A percentile compares a stretch with the other conserved stretches of the same genome.
Evolutionary conservation across 139 green algal species (phyloP).

Genomic region (Chlamydomonas sp.): DNA sequence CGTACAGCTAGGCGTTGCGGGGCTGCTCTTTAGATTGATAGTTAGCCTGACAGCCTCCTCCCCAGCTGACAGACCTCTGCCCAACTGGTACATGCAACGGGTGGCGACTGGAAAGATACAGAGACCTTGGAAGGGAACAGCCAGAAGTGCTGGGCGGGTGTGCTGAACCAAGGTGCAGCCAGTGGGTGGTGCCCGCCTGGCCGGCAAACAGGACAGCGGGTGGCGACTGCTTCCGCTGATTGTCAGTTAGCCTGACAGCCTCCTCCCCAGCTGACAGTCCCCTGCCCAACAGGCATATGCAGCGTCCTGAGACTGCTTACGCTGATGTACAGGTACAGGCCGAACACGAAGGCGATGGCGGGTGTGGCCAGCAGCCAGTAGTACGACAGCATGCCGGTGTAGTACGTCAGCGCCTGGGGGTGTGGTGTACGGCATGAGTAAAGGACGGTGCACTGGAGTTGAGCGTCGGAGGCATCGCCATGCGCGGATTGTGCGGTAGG

Average conservation of each 20-base stretch:
- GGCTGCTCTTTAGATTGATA: neutral
- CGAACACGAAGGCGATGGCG: conserved; percentile 84
- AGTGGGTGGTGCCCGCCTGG: neutral
- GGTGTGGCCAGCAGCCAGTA: conserved; percentile 93
- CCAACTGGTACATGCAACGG: conserved; percentile 70
- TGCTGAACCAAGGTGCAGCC: neutral
- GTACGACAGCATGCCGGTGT: conserved; percentile 86
- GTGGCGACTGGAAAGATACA: no score
- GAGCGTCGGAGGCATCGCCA: neutral
- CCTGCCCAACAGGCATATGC: conserved; percentile 58
- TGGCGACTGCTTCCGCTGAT: neutral
- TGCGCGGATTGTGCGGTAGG: no score
- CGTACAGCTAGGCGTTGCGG: neutral
- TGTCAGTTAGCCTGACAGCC: neutral
- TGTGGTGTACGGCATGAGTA: neutral
- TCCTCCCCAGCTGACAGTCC: no score
- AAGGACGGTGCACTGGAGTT: neutral
- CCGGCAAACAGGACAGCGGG: neutral
- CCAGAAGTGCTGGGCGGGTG: neutral
- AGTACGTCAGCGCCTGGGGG: conserved; percentile 77
- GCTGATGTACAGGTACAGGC: conserved; percentile 85
- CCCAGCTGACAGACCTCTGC: no score
- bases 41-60: neutral
- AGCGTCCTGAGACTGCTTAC: conserved; percentile 64
- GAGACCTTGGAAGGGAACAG: neutral